phyloP scores from a whole-genome alignment of 768 basidiomycete genomes.

The Mycena capillaripes region DNA sequence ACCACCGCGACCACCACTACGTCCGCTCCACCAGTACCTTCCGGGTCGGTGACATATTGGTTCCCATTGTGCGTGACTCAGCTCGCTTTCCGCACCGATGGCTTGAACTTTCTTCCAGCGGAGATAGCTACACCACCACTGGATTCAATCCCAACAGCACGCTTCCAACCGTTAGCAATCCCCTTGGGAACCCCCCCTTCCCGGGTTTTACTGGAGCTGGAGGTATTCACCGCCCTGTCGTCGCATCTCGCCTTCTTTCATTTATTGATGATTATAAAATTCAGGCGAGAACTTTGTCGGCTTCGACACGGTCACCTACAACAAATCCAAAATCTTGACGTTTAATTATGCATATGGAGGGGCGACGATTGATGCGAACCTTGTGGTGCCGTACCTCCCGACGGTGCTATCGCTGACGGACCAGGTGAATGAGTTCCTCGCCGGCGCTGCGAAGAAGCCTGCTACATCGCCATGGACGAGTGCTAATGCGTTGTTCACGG shows the following conservation, averaged over 20 bases:
- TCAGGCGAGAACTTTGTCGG: slow-evolving; percentile 74
- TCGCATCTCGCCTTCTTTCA: no score
- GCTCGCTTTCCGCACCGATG: no score
- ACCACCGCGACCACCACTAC: slow-evolving; percentile 28
- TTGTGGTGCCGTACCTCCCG: slow-evolving; percentile 67
- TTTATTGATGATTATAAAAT: no score
- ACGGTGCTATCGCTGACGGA: slow-evolving; percentile 69
- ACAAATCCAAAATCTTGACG: slow-evolving; percentile 66
- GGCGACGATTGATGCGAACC: slow-evolving; percentile 71
- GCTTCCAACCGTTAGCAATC: slow-evolving; percentile 47
- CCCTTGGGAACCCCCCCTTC: slow-evolving; percentile 56
- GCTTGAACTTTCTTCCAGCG: slow-evolving; percentile 39
- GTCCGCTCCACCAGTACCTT: slow-evolving; percentile 43
- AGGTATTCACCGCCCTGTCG: background rate
- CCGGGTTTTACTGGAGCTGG: slow-evolving; percentile 50
- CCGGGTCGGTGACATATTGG: slow-evolving; percentile 43
- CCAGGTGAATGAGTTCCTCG: slow-evolving; percentile 73
- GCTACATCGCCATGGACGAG: slow-evolving; percentile 68
- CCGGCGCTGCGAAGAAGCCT: slow-evolving; percentile 61
- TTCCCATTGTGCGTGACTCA: slow-evolving; percentile 30
- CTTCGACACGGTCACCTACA: slow-evolving; percentile 63
- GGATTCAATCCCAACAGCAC: slow-evolving; percentile 44
- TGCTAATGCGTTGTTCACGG: slow-evolving; percentile 69
- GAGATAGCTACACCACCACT: slow-evolving; percentile 56
- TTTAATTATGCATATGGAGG: slow-evolving; percentile 80